phyloP scores from a whole-genome alignment of 345 rosid species.

The Erucastrum elatum region DNA sequence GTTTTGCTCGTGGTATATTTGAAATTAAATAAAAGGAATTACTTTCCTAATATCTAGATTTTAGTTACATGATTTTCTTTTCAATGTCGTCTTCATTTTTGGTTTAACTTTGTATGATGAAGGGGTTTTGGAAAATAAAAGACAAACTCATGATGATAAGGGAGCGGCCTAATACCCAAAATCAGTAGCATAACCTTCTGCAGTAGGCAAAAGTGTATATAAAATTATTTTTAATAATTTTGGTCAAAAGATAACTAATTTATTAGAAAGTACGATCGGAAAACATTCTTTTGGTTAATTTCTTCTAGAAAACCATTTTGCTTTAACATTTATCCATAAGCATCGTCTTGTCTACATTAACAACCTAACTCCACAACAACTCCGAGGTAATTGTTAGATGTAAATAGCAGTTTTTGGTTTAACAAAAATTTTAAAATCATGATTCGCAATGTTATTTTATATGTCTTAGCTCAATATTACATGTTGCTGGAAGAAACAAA shows the following conservation, averaged over 20 bases:
- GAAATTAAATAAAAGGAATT: neutral
- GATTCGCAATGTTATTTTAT: neutral
- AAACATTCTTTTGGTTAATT: neutral
- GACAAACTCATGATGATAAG: slow-evolving; percentile 47
- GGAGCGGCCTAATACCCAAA: slow-evolving; percentile 40
- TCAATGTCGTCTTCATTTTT: neutral
- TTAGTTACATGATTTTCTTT: neutral
- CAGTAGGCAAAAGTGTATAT: slow-evolving; percentile 27
- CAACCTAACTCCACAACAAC: neutral
- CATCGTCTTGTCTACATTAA: neutral
- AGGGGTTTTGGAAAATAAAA: slow-evolving; percentile 22
- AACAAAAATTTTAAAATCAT: no score
- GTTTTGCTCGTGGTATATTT: neutral
- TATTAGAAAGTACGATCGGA: slow-evolving; percentile 23
- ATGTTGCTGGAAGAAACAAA: neutral
- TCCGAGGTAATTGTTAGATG: neutral
- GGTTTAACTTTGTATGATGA: slow-evolving; percentile 3
- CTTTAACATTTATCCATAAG: slow-evolving; percentile 2
- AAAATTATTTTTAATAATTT: slow-evolving; percentile 34
- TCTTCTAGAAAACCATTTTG: slow-evolving; percentile 26
- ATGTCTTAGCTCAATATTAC: neutral
- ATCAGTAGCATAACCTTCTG: slow-evolving; percentile 54
- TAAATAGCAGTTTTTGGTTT: neutral
- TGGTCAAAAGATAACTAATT: slow-evolving; percentile 36
- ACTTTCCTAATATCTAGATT: neutral